These are phyloP conservation scores for Penicillium canescens DNA, from an alignment of 495 filamentous ascomycete species.

Conservation along the genomic window DNA sequence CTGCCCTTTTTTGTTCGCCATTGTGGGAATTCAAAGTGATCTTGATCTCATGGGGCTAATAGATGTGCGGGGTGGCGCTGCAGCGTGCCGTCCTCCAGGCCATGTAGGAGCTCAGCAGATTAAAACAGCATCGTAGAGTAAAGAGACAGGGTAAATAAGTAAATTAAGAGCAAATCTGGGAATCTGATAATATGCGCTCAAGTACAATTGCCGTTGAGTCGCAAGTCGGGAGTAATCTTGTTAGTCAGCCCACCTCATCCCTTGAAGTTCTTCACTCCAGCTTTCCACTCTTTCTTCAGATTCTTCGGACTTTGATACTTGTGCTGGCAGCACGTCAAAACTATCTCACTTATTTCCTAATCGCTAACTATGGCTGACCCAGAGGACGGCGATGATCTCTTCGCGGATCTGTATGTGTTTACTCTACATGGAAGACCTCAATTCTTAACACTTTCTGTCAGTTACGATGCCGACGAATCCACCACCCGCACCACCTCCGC, in stretches of 20 bases:
- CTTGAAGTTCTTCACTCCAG: too few relatives aligned
- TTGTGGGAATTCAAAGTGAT: conserved; percentile 21
- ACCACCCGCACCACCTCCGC: conserved; percentile 42
- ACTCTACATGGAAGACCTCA: not conserved
- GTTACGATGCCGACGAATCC: conserved; percentile 85
- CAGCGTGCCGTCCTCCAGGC: conserved; percentile 9
- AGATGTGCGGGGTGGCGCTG: conserved; percentile 28
- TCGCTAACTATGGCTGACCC: conserved; percentile 69
- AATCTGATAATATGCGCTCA: too few relatives aligned
- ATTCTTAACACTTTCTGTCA: conserved; percentile 32
- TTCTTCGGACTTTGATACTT: not conserved
- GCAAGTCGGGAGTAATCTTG: too few relatives aligned
- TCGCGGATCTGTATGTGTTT: conserved; percentile 85
- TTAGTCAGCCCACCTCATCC: too few relatives aligned
- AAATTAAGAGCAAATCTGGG: not conserved
- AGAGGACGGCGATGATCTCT: conserved; percentile 96
- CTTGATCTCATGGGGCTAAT: conserved; percentile 22
- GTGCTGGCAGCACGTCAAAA: conserved; percentile 1
- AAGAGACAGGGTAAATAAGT: not conserved
- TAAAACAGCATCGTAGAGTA: conserved; percentile 5
- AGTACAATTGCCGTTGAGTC: too few relatives aligned
- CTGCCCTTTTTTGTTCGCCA: conserved; percentile 67
- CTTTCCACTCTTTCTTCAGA: not conserved
- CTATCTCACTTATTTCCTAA: too few relatives aligned
- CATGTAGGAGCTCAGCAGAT: conserved; percentile 9